Evolutionary conservation across 306 rosid species (phyloP), one percentile per base, ranked within the genome.

Genomic region (Cucumis cinereus): DNA sequence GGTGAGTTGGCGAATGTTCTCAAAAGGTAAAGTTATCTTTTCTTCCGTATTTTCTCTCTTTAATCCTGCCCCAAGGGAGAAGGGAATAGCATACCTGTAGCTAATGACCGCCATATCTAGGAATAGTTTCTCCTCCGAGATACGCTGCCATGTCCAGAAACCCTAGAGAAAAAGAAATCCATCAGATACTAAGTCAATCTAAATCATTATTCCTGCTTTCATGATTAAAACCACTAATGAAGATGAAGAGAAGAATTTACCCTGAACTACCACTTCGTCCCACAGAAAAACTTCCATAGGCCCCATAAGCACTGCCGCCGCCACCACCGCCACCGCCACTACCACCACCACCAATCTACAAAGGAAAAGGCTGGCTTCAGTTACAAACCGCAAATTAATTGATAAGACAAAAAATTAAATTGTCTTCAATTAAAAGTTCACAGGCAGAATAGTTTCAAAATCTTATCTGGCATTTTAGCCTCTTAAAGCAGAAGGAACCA

Each of bases 211-310:
- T 33, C 64, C 45, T 73, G 45, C 28, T 50, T 52, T 6, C 38
- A 58, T 40, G 26, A 49, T 40, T 50, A 56, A 71, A 60, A 58
- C 56, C 60, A 63, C 16, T 61, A 23, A 53, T 72, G 24, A 13
- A 38, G 74, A 47, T 13, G 74, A 49, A 74, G 60, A 54, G 68
- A 70, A 79, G 64, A 24, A 69, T 78, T 88, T 90, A 95, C 98
- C 99, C 92, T 78, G 94, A 88, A 80, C 86, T 56, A 75, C 88
- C 84, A 81, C 84, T 66, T 43, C 96, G 89, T 77, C 97, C 93
- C 50, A 86, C 77, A 71, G 99, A 83, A 88, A 86, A 90, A 84
- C 83, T 83, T 77, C 97, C 98, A 86, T 95, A 94, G 78, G 91
- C 92, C 71, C 97, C 96, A 79, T 93, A 94, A 76, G 89, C 89